These are phyloP conservation scores for Ballota nigra DNA, from an alignment of 257 asterid genomes.

Conservation along the genomic window DNA sequence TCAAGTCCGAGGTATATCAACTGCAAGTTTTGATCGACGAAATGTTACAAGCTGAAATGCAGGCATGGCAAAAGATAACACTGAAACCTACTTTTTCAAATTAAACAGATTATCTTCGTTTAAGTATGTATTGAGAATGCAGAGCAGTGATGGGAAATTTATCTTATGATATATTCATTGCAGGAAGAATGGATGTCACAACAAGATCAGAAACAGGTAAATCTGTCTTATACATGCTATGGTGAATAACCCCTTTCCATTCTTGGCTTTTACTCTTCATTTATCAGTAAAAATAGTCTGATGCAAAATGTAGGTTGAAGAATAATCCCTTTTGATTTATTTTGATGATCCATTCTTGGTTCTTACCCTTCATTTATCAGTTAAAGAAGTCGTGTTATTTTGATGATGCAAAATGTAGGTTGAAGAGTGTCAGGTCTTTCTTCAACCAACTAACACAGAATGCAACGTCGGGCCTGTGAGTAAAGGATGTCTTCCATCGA, in stretches of 20 bases:
- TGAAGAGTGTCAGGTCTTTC: too few relatives aligned
- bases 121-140: background rate
- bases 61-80: slow-evolving; percentile 28
- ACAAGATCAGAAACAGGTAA: slow-evolving; percentile 45
- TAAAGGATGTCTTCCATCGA: background rate
- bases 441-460: too few relatives aligned
- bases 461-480: background rate
- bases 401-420: slow-evolving; percentile 24
- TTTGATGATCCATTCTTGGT: background rate
- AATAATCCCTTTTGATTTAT: too few relatives aligned
- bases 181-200: slow-evolving; percentile 31
- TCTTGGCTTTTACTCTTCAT: background rate
- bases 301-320: slow-evolving; percentile 10
- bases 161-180: background rate
- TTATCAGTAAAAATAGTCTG: background rate
- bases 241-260: slow-evolving; percentile 10
- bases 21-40: slow-evolving; percentile 14
- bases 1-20: background rate
- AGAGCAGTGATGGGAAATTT: background rate
- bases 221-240: slow-evolving; percentile 5
- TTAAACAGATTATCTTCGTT: background rate
- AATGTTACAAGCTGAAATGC: slow-evolving; percentile 21
- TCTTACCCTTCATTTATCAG: background rate
- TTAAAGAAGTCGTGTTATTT: background rate
- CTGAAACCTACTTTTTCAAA: background rate